Base-by-base conservation (phyloP, 2,329 filamentous ascomycete species). In the Colletotrichum spaethianum region DNA sequence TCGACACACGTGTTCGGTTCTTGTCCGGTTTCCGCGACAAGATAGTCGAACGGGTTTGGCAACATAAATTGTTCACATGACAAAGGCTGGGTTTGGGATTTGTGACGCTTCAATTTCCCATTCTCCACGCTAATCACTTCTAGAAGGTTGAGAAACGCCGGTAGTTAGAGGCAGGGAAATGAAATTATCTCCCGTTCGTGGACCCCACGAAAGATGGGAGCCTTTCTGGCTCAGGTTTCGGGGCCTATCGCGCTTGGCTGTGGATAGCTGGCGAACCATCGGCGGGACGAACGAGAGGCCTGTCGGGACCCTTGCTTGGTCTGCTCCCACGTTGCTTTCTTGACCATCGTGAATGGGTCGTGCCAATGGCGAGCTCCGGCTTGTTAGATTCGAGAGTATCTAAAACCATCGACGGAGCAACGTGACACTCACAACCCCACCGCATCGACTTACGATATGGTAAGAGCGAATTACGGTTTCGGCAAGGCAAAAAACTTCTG, bases 61-160 rank as follows among this genome's bases (percentile, higher is more conserved):
- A 69, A 50, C 66, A 64, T 38, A 20, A 44, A 44, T 31, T 65
- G 36, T 42, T 33, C 36, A 18, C 38, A 59, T 36, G 65, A 60
- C 44, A 71, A 57, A 67, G 28, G 28, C 33, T 52, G 61, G 50
- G 26, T 57, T 70, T 55, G 61, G 56, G 9, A 62, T 64, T 53
- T 61, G 53, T 64, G 70, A 62, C 62, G 48, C 42, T 57, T 55
- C 72, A 74, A 74, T 74, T 52, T 74, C 72, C 70, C 70, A 42
- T 66, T 65, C 72, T 60, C 72, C 72, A 74, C 72, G 72, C 36
- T 52, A 73, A 63, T 67, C 64, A 64, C 64, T 74, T 74, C 72
- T 74, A 73, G 72, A 74, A 74, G 72, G 59, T 73, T 69, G 55
- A 73, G 40, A 50, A 67, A 69, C 57, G 42, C 46, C 72, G 70